Evolutionary conservation across 2,329 filamentous ascomycete species (phyloP).

Genomic region (Fragosphaeria purpurea): DNA sequence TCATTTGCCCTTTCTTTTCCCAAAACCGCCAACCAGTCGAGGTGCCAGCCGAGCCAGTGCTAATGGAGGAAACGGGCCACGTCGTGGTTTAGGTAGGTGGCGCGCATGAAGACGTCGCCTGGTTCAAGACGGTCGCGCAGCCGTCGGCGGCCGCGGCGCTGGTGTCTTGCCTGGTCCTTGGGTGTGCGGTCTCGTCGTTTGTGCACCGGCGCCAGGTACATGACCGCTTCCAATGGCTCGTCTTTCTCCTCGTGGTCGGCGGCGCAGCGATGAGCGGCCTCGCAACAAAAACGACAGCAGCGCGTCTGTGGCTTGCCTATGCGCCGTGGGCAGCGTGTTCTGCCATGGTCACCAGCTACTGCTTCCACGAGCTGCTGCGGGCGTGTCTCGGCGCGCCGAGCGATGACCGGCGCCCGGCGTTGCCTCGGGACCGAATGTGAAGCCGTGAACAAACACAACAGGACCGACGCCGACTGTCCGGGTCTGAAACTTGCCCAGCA

Average conservation of each 20-base stretch:
- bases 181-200: conserved; percentile 26
- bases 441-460: too few relatives aligned
- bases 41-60: background rate
- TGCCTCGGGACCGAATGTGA: too few relatives aligned
- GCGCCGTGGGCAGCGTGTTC: conserved; percentile 25
- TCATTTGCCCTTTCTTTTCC: background rate
- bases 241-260: conserved; percentile 19
- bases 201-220: conserved; percentile 21
- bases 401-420: too few relatives aligned
- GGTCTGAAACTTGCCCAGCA: too few relatives aligned
- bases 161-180: conserved; percentile 23
- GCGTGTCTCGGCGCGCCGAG: too few relatives aligned
- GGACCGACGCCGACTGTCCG: too few relatives aligned
- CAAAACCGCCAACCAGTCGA: too few relatives aligned
- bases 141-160: conserved; percentile 25
- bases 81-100: background rate
- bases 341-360: conserved; percentile 24
- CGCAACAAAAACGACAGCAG: conserved; percentile 15
- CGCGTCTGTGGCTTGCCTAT: conserved; percentile 24
- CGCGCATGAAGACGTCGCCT: background rate
- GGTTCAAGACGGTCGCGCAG: conserved; percentile 14
- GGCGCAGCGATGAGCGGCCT: conserved; percentile 18
- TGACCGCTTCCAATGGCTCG: conserved; percentile 21
- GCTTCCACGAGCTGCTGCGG: background rate
- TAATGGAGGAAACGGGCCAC: background rate